Base-by-base conservation (phyloP, 768 basidiomycete genomes). In the Panellus pusillus region DNA sequence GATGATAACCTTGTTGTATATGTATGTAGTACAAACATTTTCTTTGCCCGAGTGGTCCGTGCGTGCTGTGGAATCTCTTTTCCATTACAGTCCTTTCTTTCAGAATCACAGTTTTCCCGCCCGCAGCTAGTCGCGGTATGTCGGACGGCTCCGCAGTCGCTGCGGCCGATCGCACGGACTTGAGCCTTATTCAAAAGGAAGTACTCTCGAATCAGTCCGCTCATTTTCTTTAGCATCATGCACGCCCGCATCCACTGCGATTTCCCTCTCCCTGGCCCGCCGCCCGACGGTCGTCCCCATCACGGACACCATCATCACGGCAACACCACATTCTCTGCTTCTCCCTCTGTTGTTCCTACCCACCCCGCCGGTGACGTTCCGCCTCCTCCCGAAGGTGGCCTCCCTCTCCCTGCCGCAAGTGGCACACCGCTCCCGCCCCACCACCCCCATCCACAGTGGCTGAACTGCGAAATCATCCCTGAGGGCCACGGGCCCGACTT, bases 241-340 rank as follows among this genome's bases (percentile, higher is more conserved):
- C 49, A 50, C 18, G 54, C 47, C 36, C 42, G 54, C 35, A 46
- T 55, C n/a, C 42, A 50, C 17, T 55, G 54, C 35, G 24, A 44
- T 24, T 24, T 24, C 6, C 24, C 24, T 24, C 6, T 24, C 24
- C 24, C 24, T 24, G 24, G 24, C 24, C 24, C 24, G 24, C 24
- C 24, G 24, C 3, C 24, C 47, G 28, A 55, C n/a, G 32, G 32
- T 14, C 27, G 42, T 8, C 47, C 47, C 24, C 24, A 24, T 24
- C 24, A 24, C 24, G 38, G 37, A 18, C 24, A 40, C 38, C 55
- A 40, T 28, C 19, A 31, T 9, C 29, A 14, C 9, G 17, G 28
- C 18, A 29, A n/a, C 43, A 8, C 27, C 7, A 19, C 43, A 3
- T 24, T 6, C 24, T 24, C 35, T 9, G 5, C 42, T 35, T 8